Percentiles rank a stretch among this genome's conserved stretches.
phyloP scores from a whole-genome alignment of 495 filamentous ascomycete species.

The Entonaema liquescens region DNA sequence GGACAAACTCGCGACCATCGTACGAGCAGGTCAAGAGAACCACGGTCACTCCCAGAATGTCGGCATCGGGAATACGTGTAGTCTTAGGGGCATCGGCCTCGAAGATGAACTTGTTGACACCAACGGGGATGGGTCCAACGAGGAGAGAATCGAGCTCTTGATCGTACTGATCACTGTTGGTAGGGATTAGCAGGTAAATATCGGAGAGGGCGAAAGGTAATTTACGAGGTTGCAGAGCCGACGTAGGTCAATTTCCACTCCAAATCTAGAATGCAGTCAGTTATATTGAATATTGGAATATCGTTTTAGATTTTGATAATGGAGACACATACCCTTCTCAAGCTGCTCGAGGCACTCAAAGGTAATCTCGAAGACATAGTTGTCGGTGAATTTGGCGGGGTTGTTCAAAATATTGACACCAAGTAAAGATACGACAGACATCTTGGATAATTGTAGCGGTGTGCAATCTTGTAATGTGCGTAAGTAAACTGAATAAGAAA shows the following conservation, averaged over 20 bases:
- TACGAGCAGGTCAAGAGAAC: conserved; percentile 97
- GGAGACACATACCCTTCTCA: conserved; percentile 74
- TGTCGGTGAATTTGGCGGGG: conserved; percentile 85
- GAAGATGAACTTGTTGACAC: conserved; percentile 98
- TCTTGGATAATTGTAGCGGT: conserved; percentile 58
- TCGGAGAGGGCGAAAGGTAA: conserved; percentile 22
- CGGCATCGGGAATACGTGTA: conserved; percentile 86
- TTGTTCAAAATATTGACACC: conserved; percentile 97
- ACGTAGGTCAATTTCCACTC: conserved; percentile 99
- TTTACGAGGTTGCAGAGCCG: conserved; percentile 94
- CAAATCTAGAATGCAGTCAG: conserved; percentile 70
- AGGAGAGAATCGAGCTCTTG: conserved; percentile 97
- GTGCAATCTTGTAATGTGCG: conserved; percentile 6
- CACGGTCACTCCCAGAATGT: conserved; percentile 96
- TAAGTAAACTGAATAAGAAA: neutral
- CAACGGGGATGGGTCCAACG: conserved; percentile 94
- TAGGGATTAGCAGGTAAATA: conserved; percentile 29
- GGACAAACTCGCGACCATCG: conserved; percentile 94
- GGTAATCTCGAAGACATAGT: conserved; percentile 97
- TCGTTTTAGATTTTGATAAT: neutral
- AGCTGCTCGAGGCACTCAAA: conserved; percentile 94
- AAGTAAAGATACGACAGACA: conserved; percentile 96
- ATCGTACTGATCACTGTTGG: conserved; percentile 85
- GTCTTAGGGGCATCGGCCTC: conserved; percentile 92
- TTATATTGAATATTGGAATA: neutral